These are phyloP conservation scores for Yamadazyma buinensis DNA, from an alignment of 1,139 yeast species.

Conservation along the genomic window DNA sequence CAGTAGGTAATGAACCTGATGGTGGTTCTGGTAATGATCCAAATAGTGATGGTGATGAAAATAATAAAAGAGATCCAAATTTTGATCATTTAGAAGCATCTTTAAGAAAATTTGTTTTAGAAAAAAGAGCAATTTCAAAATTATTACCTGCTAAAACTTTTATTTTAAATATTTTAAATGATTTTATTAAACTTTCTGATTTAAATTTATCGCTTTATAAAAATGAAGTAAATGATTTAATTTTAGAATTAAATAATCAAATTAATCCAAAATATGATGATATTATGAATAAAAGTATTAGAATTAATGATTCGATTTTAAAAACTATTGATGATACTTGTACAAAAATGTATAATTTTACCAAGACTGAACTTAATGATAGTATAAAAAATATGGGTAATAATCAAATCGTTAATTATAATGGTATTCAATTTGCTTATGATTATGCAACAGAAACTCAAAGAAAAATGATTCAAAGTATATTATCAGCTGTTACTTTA, in stretches of 20 bases:
- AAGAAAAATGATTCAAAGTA: conserved; percentile 58
- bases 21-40: conserved; percentile 25
- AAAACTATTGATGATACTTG: conserved; percentile 59
- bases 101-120: conserved; percentile 79
- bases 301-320: conserved; percentile 58
- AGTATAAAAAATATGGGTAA: conserved; percentile 61
- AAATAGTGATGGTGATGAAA: conserved; percentile 17
- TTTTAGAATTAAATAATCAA: conserved; percentile 42
- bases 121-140: conserved; percentile 85
- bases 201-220: conserved; percentile 57
- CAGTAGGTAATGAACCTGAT: conserved; percentile 28
- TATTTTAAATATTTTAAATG: conserved; percentile 63
- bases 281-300: conserved; percentile 48
- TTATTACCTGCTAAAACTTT: conserved; percentile 90
- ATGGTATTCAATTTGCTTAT: conserved; percentile 62
- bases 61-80: conserved; percentile 47
- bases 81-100: conserved; percentile 85
- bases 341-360: conserved; percentile 55
- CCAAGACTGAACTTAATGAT: conserved; percentile 50
- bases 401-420: conserved; percentile 50
- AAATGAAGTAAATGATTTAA: conserved; percentile 43
- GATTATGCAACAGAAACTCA: conserved; percentile 73
- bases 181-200: conserved; percentile 56
- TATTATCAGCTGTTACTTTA: conserved; percentile 57
- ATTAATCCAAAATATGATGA: conserved; percentile 65